Conservation (phyloP, 164 flowering plant genomes). For the Stephania japonica region DNA sequence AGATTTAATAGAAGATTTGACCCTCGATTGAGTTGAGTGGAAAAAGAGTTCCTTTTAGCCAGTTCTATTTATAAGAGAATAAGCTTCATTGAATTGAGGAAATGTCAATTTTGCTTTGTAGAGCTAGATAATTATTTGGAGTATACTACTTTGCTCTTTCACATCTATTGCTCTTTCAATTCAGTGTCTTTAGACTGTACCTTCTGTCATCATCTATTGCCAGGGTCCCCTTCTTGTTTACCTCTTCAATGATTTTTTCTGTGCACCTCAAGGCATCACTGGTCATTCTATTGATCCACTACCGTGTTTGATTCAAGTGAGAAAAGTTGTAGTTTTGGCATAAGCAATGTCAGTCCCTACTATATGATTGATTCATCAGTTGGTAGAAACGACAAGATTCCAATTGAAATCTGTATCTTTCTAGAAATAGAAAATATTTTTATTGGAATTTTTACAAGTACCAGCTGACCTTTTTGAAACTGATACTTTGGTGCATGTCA, state of each 20-base stretch:
- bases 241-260: background rate
- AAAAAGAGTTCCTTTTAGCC: too few species aligned
- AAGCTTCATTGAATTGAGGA: too few species aligned
- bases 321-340: background rate
- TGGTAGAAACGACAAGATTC: background rate
- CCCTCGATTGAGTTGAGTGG: too few species aligned
- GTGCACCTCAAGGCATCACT: background rate
- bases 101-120: too few species aligned
- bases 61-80: too few species aligned
- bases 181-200: too few species aligned
- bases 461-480: background rate
- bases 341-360: background rate
- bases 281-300: background rate
- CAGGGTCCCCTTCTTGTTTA: background rate
- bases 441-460: too few species aligned
- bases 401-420: background rate
- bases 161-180: too few species aligned
- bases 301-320: background rate
- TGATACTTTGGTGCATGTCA: background rate
- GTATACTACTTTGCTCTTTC: too few species aligned
- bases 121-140: too few species aligned
- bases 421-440: too few species aligned
- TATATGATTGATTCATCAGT: background rate
- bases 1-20: too few species aligned
- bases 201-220: background rate